Evolutionary conservation across 148 eudicot species (phyloP).

Genomic region (Vaccinium corymbosum): DNA sequence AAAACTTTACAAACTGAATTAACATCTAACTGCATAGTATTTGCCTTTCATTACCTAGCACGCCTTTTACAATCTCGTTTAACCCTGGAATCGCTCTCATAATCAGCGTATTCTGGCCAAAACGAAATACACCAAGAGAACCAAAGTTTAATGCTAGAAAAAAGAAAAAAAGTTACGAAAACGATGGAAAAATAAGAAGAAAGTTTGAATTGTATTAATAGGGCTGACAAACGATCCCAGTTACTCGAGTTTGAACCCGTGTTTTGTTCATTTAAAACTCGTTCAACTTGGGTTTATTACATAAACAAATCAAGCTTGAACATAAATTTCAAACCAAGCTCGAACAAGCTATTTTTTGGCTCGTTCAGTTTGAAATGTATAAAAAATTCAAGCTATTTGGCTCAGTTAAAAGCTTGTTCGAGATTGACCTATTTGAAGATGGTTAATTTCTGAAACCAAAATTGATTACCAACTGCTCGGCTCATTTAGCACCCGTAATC

Average conservation of each 20-base stretch:
- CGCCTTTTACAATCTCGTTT: slow-evolving; percentile 68
- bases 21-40: background rate
- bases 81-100: slow-evolving; percentile 89
- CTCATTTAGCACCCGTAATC: background rate
- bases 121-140: background rate
- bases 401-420: background rate
- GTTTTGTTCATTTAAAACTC: background rate
- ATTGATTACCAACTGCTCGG: background rate
- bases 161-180: background rate
- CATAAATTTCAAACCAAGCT: background rate
- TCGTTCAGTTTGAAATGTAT: background rate
- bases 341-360: background rate
- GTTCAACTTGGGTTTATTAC: background rate
- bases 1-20: background rate
- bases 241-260: background rate
- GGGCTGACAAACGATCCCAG: background rate
- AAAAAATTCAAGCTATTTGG: background rate
- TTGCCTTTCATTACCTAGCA: slow-evolving; percentile 51
- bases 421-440: background rate
- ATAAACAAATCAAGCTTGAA: background rate
- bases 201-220: slow-evolving; percentile 7
- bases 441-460: background rate
- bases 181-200: background rate
- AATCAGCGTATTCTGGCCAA: slow-evolving; percentile 67
- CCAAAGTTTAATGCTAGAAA: background rate